Evolutionary conservation across 2,329 filamentous ascomycete species (phyloP), one percentile per base, ranked within the genome.

Genomic region (Aspergillus floridensis): DNA sequence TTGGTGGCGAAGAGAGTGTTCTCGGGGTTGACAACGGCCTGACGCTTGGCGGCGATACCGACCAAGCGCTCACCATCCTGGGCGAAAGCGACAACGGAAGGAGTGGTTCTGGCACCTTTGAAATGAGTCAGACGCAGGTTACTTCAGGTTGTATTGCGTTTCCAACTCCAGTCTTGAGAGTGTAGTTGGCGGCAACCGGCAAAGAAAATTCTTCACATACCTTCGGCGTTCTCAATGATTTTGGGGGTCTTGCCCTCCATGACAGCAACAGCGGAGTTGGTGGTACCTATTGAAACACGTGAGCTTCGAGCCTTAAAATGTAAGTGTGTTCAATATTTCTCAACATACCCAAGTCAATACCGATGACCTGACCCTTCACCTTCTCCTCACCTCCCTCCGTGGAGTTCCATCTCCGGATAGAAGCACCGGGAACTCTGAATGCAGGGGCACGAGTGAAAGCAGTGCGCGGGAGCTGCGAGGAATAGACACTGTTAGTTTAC

Each of bases 1-100:
- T 98, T 98, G 68, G 93, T 97, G 78, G 93, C 93, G 79, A 97
- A 98, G 60, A 98, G 88, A 59, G 93, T 98, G 85, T 97, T 97
- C 81, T 97, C 93, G 62, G 93, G 93, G 85, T 98, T 98, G 73
- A 98, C 93, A 70, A 97, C 93, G 66, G 93, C 93, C 83, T 98
- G 93, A 75, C 93, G 92, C 87, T 98, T 98, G 72, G 93, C 93
- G 64, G 93, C 92, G 68, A 97, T 92, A 89, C 93, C 93, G 68
- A 98, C 93, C 64, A 98, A 85, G 75, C 93, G 90, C 86, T 98
- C 93, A 68, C 93, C 93, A 76, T 96, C 92, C 82, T 96, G 89
- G 67, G 93, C 89, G 79, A 98, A 98, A 71, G 91, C 95, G 66
- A 98, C 93, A 59, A 97, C 92, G 59, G 93, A 98, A 55, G 93